A percentile compares a stretch with the other conserved stretches of the same genome.
Evolutionary conservation across 139 green algal genomes (phyloP).

Genomic region (Tetradesmus lagerheimii): DNA sequence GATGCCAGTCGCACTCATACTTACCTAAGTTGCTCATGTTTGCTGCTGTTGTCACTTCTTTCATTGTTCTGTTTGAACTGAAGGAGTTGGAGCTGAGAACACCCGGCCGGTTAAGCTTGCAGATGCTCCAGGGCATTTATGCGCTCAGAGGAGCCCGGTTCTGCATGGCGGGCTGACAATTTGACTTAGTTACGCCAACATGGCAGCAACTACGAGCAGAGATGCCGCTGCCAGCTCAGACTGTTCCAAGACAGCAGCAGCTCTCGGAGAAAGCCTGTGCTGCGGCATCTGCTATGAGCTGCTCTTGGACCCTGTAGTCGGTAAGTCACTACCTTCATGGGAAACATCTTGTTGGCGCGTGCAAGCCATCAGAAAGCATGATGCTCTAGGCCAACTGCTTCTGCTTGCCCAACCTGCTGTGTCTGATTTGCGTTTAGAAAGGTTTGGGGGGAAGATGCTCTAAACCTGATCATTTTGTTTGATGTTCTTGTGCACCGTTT

Average conservation of each 20-base stretch:
- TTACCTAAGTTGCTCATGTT: too few species aligned
- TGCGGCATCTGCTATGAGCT: constrained; percentile 45
- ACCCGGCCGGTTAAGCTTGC: neutral
- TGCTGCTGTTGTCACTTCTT: too few species aligned
- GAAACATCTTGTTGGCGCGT: neutral
- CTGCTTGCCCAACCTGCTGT: neutral
- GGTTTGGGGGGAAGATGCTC: too few species aligned
- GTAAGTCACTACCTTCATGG: neutral
- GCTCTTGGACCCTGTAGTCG: constrained; percentile 34
- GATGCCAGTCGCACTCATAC: neutral
- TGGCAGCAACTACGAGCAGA: neutral
- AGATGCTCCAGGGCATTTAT: neutral
- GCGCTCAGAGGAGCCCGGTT: too few species aligned
- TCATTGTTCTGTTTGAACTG: neutral
- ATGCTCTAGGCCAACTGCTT: neutral
- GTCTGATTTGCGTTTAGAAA: too few species aligned
- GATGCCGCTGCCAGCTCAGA: neutral
- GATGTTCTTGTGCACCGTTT: too few species aligned
- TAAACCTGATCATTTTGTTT: too few species aligned
- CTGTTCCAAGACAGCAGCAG: neutral
- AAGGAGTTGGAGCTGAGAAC: neutral
- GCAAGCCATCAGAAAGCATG: neutral
- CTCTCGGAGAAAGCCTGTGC: neutral
- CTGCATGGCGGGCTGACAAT: neutral
- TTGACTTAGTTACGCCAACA: neutral